Evolutionary conservation across 306 rosid genomes (phyloP).

Genomic region (Rosa chinensis): DNA sequence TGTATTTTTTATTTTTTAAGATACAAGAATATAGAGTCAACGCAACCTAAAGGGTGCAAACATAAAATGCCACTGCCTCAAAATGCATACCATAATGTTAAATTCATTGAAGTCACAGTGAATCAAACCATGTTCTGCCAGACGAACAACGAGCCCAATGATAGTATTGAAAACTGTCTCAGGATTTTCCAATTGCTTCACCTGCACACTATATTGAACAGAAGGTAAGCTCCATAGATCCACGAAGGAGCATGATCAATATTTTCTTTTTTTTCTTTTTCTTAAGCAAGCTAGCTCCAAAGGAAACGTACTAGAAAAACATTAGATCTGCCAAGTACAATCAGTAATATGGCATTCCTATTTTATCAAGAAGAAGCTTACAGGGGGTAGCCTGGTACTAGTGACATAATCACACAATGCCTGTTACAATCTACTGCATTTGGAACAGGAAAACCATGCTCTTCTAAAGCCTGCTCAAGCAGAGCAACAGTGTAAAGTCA

Average conservation of each 20-base stretch:
- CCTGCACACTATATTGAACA: constrained; percentile 70
- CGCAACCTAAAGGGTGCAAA: not conserved
- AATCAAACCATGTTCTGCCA: constrained; percentile 92
- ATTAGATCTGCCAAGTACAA: not conserved
- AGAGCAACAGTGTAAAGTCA: constrained; percentile 11
- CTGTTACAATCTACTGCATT: constrained; percentile 76
- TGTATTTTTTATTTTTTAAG: not conserved
- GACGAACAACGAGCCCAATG: constrained; percentile 65
- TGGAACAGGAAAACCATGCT: constrained; percentile 86
- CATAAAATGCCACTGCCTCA: not conserved
- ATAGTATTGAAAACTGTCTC: constrained; percentile 77
- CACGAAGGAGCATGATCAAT: not conserved
- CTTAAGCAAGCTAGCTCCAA: not conserved
- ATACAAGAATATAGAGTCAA: not conserved
- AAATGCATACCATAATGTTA: constrained; percentile 76
- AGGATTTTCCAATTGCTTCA: constrained; percentile 80
- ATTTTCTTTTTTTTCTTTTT: not conserved
- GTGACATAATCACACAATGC: constrained; percentile 92
- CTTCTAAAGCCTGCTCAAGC: constrained; percentile 73
- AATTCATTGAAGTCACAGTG: constrained; percentile 97
- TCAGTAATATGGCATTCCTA: not conserved
- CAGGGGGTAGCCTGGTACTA: constrained; percentile 88
- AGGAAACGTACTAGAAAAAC: not conserved
- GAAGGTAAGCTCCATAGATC: constrained; percentile 4
- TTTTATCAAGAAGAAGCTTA: constrained; percentile 39